Evolutionary conservation across 2,329 filamentous ascomycete species (phyloP).

Genomic region (Penicillium freii): DNA sequence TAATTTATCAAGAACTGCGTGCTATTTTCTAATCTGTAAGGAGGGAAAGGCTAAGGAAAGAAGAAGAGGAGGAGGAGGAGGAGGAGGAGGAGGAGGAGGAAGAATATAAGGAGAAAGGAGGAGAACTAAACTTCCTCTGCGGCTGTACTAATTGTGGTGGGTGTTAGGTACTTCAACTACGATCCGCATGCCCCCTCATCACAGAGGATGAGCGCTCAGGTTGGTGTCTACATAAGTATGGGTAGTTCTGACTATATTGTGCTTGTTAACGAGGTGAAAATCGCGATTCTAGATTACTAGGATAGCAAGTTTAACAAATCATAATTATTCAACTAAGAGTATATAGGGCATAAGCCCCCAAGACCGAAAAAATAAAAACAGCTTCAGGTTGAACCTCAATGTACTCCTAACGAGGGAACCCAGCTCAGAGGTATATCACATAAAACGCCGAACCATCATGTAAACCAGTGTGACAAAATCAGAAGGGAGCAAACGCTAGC

Average conservation of each 20-base stretch:
- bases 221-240: neutral
- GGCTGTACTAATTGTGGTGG: neutral
- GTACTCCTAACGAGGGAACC: conserved; percentile 3
- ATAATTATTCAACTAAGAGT: neutral
- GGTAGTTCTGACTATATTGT: no score
- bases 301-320: neutral
- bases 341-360: conserved; percentile 1
- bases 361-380: neutral
- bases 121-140: neutral
- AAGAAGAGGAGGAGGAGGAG: neutral
- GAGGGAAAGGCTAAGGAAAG: neutral
- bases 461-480: conserved; percentile 11
- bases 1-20: neutral
- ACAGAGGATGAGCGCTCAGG: neutral
- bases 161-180: neutral
- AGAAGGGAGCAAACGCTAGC: conserved; percentile 72
- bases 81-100: neutral
- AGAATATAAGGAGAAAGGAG: neutral
- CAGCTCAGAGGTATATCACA: conserved; percentile 23
- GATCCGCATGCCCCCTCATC: neutral
- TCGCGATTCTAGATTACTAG: neutral
- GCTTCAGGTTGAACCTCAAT: conserved; percentile 2
- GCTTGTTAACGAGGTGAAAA: no score
- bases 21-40: neutral
- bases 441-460: conserved; percentile 14